Evolutionary conservation across 495 filamentous ascomycete species (phyloP), one percentile per base, ranked within the genome.

Genomic region (Penicillium angulare): DNA sequence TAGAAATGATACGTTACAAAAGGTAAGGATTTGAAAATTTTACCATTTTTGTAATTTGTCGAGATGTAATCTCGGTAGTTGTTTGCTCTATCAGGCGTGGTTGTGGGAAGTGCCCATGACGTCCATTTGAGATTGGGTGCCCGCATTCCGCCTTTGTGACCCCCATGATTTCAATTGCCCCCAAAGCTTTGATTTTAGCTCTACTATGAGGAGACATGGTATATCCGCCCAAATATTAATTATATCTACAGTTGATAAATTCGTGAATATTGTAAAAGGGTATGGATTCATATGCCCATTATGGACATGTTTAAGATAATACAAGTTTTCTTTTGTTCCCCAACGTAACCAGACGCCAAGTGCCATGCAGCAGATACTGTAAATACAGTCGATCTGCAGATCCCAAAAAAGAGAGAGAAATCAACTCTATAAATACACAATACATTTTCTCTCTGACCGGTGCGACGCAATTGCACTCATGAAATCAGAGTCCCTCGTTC

Each of bases 341-440:
- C 57, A 52, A 35, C 49, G 51, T 55, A 70, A 57, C 66, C 66
- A 72, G 57, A 75, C 69, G 69, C 69, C 72, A 58, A 57, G 58
- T 69, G 60, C 63, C 66, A 75, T 75, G 72, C 72, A 66, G 65
- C 63, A 58, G 54, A 54, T 57, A n/a, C n/a, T n/a, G n/a, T n/a
- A 16, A 24, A 48, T 23, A 31, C n/a, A n/a, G n/a, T 21, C 4
- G 56, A 41, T 64, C 68, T 61, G 61, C 59, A 65, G 60, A 66
- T 54, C 63, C 63, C 61, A 49, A 17, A 60, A 46, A 54, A 41
- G n/a, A 13, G 9, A 40, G 16, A 41, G 21, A 41, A 41, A 24
- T 15, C 10, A 41, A n/a, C 21, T 53, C 47, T 67, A 65, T 53
- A 59, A 69, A 53, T 64, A 65, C 60, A 65, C 36, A 43, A 24